Conservation (phyloP, 1,284 basidiomycete species). For the Sanghuangporus baumii region DNA sequence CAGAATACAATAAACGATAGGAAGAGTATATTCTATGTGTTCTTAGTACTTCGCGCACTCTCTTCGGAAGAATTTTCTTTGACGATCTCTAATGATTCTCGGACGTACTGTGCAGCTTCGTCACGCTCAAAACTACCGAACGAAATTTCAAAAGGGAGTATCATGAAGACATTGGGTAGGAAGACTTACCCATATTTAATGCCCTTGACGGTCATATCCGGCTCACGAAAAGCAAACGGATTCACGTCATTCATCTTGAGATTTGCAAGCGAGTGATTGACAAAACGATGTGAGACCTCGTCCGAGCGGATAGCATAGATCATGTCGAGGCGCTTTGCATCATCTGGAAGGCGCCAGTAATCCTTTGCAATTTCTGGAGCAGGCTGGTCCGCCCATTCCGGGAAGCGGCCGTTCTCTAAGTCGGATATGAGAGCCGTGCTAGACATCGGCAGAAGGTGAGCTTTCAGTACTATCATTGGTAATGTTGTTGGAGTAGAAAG, state of each 20-base stretch:
- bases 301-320: slow-evolving; percentile 90
- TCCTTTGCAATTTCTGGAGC: slow-evolving; percentile 91
- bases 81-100: too few relatives aligned
- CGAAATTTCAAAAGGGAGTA: too few relatives aligned
- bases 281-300: slow-evolving; percentile 89
- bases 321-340: slow-evolving; percentile 82
- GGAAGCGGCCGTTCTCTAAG: slow-evolving; percentile 79
- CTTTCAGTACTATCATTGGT: background rate
- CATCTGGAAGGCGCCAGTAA: slow-evolving; percentile 80
- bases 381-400: slow-evolving; percentile 75
- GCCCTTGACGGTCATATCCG: slow-evolving; percentile 79
- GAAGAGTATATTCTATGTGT: too few relatives aligned
- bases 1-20: too few relatives aligned
- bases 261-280: slow-evolving; percentile 90
- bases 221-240: slow-evolving; percentile 88
- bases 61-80: too few relatives aligned
- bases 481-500: background rate
- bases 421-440: slow-evolving; percentile 82
- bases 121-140: too few relatives aligned
- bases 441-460: background rate
- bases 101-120: too few relatives aligned
- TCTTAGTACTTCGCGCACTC: too few relatives aligned
- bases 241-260: slow-evolving; percentile 79
- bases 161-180: background rate
- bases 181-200: slow-evolving; percentile 64